A percentile compares a stretch with the other conserved stretches of the same genome.
Evolutionary conservation across 2,329 filamentous ascomycete species (phyloP).

Genomic region (Mycosphaerella sp.): DNA sequence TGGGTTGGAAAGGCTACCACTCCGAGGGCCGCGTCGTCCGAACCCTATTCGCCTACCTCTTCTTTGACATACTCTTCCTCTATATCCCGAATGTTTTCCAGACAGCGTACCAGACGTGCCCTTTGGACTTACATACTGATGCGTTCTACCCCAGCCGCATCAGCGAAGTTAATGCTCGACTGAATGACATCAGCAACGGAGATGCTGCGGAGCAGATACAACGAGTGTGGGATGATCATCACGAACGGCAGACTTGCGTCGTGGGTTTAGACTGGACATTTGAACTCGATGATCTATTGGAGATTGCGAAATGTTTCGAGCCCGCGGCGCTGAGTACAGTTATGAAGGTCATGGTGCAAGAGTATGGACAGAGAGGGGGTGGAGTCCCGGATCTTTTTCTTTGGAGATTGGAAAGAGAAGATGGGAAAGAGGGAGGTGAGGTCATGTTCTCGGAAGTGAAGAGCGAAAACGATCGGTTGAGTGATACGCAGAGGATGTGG

Average conservation of each 20-base stretch:
- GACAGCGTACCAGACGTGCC: slow-evolving; percentile 89
- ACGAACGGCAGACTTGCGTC: slow-evolving; percentile 70
- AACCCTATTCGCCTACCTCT: slow-evolving; percentile 78
- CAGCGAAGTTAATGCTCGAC: slow-evolving; percentile 79
- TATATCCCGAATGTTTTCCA: slow-evolving; percentile 97
- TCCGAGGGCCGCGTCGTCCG: slow-evolving; percentile 84
- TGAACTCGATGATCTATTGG: slow-evolving; percentile 67
- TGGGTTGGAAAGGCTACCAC: slow-evolving; percentile 94
- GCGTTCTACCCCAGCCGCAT: slow-evolving; percentile 81
- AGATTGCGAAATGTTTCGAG: slow-evolving; percentile 72
- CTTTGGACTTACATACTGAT: slow-evolving; percentile 86
- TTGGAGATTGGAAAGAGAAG: slow-evolving; percentile 54
- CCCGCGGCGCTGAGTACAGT: slow-evolving; percentile 74
- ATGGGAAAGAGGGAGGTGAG: slow-evolving; percentile 25
- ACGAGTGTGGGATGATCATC: slow-evolving; percentile 61
- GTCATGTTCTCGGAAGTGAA: slow-evolving; percentile 45
- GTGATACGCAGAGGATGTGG: slow-evolving; percentile 94
- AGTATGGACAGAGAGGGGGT: slow-evolving; percentile 78
- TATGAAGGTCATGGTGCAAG: slow-evolving; percentile 92
- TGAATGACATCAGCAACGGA: slow-evolving; percentile 84
- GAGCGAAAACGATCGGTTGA: slow-evolving; percentile 76
- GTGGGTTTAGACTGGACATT: slow-evolving; percentile 91
- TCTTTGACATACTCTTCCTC: slow-evolving; percentile 86
- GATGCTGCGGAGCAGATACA: slow-evolving; percentile 61
- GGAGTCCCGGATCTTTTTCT: slow-evolving; percentile 91